Base-by-base conservation (phyloP, 305 asterid genomes). In the Fraxinus latifolia region DNA sequence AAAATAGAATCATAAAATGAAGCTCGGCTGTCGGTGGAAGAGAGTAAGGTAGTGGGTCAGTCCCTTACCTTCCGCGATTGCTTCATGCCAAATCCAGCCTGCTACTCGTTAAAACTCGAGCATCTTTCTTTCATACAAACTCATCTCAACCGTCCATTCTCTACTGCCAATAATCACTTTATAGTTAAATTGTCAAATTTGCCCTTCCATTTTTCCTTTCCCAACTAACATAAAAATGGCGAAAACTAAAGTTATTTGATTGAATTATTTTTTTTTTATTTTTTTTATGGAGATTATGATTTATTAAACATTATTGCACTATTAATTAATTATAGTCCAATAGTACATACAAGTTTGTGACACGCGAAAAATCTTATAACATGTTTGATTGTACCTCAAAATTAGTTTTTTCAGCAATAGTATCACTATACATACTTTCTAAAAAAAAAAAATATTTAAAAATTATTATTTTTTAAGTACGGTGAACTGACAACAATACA, bases 11-110 rank as follows among this genome's bases (percentile, higher is more conserved):
- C 6, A 67, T 9, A 67, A 27, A 27, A 25, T 11, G 3, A 29
- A 67, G 37, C 19, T 67, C 12, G 17, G 25, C 80, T 87, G 94
- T 89, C 94, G 94, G 94, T 88, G 92, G 71, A 68, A 23, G 80
- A 76, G 58, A 60, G 11, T 74, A 47, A 77, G 68, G 68, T 36
- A 29, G 89, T 79, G 84, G 86, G 90, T 39, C 89, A 73, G 29
- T 67, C 74, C 42, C 21, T 77, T 85, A 85, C 83, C 87, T 79
- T 80, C 85, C 87, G n/a, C 23, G 73, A 32, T 89, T 87, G 92
- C 90, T 86, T 91, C 68, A 76, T 81, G 79, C 81, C 87, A 82
- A 90, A 87, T 86, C 88, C 86, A 90, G 90, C 86, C 86, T 83
- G 88, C 77, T 68, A 27, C 79, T 37, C 76, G 73, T 83, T 89